phyloP scores from a whole-genome alignment of 768 basidiomycete species.

The Infundibulicybe gibba region DNA sequence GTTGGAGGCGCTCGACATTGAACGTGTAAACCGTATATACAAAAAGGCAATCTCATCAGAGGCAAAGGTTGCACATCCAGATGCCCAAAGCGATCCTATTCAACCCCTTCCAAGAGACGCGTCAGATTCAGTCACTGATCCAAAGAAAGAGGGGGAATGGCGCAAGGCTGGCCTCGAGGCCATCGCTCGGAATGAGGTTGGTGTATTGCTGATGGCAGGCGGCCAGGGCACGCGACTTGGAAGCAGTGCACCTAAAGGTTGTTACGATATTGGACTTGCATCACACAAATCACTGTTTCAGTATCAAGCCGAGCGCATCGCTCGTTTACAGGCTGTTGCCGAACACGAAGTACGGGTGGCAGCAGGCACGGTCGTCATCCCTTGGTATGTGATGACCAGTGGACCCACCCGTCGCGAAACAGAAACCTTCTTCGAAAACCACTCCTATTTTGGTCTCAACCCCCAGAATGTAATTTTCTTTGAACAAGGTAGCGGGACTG shows the following conservation, averaged over 20 bases:
- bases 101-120: slow-evolving; percentile 80
- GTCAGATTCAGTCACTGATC: slow-evolving; percentile 55
- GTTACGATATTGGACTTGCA: slow-evolving; percentile 95
- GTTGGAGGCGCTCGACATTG: slow-evolving; percentile 78
- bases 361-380: slow-evolving; percentile 65
- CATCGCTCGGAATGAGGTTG: slow-evolving; percentile 79
- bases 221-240: slow-evolving; percentile 96
- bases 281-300: slow-evolving; percentile 95
- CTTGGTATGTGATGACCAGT: slow-evolving; percentile 99
- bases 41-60: slow-evolving; percentile 70
- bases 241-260: slow-evolving; percentile 91
- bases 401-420: slow-evolving; percentile 91
- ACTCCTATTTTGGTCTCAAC: slow-evolving; percentile 80
- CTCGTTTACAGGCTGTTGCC: slow-evolving; percentile 75
- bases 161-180: slow-evolving; percentile 75
- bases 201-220: slow-evolving; percentile 96
- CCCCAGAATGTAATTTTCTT: slow-evolving; percentile 86
- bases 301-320: slow-evolving; percentile 95
- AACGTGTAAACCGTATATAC: slow-evolving; percentile 90
- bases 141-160: slow-evolving; percentile 70
- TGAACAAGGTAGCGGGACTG: slow-evolving; percentile 73
- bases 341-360: slow-evolving; percentile 50
- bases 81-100: slow-evolving; percentile 47
- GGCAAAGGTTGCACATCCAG: slow-evolving; percentile 38
- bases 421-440: slow-evolving; percentile 74